phyloP scores from a whole-genome alignment of 306 rosid genomes.

The Erythrophleum fordii region DNA sequence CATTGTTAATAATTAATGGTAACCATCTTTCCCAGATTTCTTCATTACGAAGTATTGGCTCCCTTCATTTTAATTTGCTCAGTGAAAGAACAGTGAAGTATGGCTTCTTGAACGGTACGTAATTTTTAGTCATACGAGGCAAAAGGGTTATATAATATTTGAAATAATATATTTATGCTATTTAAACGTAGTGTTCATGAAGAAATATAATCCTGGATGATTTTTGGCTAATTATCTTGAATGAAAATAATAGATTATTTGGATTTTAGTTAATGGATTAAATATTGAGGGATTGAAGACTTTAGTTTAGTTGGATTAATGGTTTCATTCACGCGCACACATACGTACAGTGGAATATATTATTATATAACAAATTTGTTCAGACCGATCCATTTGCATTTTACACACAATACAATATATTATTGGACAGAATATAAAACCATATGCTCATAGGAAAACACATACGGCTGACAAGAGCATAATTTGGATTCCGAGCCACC shows the following conservation, averaged over 20 bases:
- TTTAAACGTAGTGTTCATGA: too few species aligned
- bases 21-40: slow-evolving; percentile 38
- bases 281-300: background rate
- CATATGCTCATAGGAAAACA: background rate
- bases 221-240: background rate
- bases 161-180: too few species aligned
- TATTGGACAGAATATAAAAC: background rate
- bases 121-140: too few species aligned
- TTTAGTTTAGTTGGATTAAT: background rate
- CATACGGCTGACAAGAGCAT: slow-evolving; percentile 1
- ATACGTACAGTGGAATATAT: too few species aligned
- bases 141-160: too few species aligned
- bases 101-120: background rate
- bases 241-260: background rate
- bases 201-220: background rate
- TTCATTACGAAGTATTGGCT: slow-evolving; percentile 17
- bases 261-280: background rate
- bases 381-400: too few species aligned
- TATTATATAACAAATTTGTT: too few species aligned
- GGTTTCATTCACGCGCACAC: background rate
- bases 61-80: background rate
- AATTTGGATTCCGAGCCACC: background rate
- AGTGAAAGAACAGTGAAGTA: background rate
- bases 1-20: background rate
- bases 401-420: too few species aligned